Evolutionary conservation across 2,329 filamentous ascomycete genomes (phyloP), one percentile per base, ranked within the genome.

Genomic region (Aspergillus calidoustus): DNA sequence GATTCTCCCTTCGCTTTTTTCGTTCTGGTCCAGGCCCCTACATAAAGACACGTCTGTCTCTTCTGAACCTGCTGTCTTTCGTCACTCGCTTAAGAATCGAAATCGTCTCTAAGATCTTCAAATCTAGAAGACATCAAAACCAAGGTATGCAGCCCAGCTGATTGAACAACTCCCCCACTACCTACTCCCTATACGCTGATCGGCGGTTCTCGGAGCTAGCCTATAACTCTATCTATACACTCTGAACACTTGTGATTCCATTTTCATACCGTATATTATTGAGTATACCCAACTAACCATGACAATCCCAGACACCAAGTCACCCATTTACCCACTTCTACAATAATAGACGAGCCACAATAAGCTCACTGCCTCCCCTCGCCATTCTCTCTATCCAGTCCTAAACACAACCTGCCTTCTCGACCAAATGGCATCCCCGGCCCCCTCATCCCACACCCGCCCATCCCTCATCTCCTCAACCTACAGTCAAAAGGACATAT

Each of bases 401-500:
- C 31, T 15, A 5, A 41, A 53, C 22, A 25, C 15, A 38, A 55
- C 7, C 19, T 17, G 9, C 7, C 46, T 38, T 28, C 19, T 28
- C 43, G 23, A 55, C 30, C 49, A 69, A 66, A 70, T 72, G 64
- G 44, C 68, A 43, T 65, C 67, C 3, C 64, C 67, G 1, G 44
- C 65, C 47, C 30, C 61, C 48, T 41, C 65, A 50, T 66, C 68
- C 48, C 65, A 64, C 34, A 61, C 54, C 23, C 63, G 59, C 41
- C 66, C 67, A 19, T 64, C 69, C 47, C 46, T 64, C 50, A 58
- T 69, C 44, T 66, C 68, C 19, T 61, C 70, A 38, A 70, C 68
- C 53, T 75, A 75, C 55, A 74, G 72, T 15, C 72, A 78, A 43
- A 54, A 54, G 60, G 74, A 80, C 52, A 75, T 80, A 66, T 72